Evolutionary conservation across 1,284 basidiomycete species (phyloP).

Genomic region (Puccinia polysora): DNA sequence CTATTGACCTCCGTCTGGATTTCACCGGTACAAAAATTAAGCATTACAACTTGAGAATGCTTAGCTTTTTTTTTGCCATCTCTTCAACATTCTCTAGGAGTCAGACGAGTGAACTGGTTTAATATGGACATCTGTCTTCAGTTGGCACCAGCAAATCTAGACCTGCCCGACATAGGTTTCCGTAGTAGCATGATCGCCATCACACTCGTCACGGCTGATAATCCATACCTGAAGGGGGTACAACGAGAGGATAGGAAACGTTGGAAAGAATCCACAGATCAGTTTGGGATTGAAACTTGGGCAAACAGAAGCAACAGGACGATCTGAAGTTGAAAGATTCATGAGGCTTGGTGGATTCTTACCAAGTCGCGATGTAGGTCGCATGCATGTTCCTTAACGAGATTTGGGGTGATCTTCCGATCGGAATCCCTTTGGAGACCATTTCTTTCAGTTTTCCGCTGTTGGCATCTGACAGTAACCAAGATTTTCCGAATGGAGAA

Average conservation of each 20-base stretch:
- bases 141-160: conserved; percentile 17
- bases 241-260: neutral
- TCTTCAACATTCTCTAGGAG: no score
- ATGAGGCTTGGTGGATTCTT: no score
- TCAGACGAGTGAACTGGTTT: no score
- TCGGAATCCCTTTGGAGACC: conserved; percentile 70
- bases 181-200: conserved; percentile 29
- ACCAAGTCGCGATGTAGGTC: conserved; percentile 95
- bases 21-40: no score
- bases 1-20: no score
- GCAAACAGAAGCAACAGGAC: neutral
- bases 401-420: conserved; percentile 77
- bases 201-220: conserved; percentile 36
- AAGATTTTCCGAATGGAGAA: no score
- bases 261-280: no score
- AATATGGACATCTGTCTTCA: no score
- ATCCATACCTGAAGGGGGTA: conserved; percentile 24
- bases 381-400: conserved; percentile 91
- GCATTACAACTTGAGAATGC: no score
- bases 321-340: no score
- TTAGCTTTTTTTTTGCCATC: no score
- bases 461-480: conserved; percentile 47
- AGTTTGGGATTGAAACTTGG: neutral
- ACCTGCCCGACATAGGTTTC: conserved; percentile 22
- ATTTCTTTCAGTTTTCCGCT: conserved; percentile 62